Conservation (phyloP, 345 rosid species). For the Cardiospermum halicacabum region DNA sequence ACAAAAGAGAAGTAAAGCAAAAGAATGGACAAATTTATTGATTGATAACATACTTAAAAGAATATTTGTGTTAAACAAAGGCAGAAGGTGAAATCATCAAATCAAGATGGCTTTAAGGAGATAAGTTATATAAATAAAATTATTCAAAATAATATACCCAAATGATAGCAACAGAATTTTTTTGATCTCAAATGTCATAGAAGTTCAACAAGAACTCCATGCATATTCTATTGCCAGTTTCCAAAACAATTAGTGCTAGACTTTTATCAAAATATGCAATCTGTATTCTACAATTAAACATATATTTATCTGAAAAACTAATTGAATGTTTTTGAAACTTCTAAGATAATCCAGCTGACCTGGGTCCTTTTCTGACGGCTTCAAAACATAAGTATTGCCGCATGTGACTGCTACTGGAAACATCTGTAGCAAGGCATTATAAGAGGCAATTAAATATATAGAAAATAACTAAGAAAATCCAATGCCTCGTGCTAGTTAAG, state of each 20-base stretch:
- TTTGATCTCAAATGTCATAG: background rate
- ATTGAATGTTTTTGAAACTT: too few species aligned
- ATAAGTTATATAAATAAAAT: background rate
- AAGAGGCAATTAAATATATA: background rate
- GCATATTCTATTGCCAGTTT: background rate
- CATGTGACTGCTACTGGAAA: constrained; percentile 91
- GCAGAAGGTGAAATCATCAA: background rate
- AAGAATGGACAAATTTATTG: background rate
- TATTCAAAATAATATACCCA: constrained; percentile 1
- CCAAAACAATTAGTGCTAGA: background rate
- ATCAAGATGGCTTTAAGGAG: background rate
- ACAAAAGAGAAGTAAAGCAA: background rate
- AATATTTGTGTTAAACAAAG: background rate
- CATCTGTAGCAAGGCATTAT: constrained; percentile 60
- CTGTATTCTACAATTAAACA: background rate
- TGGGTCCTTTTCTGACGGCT: constrained; percentile 99
- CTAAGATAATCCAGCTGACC: constrained; percentile 38
- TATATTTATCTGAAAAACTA: background rate
- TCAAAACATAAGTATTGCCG: constrained; percentile 86
- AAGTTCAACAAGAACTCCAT: background rate
- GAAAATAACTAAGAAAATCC: background rate
- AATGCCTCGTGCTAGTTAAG: background rate
- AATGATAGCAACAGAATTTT: background rate
- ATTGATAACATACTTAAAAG: background rate
- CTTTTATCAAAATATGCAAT: background rate